A percentile compares a stretch with the other conserved stretches of the same genome.
Conservation (phyloP, 495 filamentous ascomycete species). For the Aspergillus bertholletiae region DNA sequence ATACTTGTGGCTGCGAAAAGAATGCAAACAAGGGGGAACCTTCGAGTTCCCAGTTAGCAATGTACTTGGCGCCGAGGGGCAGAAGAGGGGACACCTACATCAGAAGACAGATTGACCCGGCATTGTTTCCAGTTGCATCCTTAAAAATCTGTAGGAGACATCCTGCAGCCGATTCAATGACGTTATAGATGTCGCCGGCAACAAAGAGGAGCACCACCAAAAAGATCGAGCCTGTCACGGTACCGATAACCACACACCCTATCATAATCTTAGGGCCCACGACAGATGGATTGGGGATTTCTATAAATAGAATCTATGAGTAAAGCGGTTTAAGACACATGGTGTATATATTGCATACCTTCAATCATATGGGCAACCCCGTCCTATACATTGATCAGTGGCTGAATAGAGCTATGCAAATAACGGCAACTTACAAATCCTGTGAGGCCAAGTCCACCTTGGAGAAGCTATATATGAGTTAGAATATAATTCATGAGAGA, state of each 20-base stretch:
- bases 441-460: conserved; percentile 59
- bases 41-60: conserved; percentile 7
- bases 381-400: conserved; percentile 32
- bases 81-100: conserved; percentile 41
- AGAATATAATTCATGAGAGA: conserved; percentile 7
- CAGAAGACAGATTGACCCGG: conserved; percentile 64
- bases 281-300: conserved; percentile 66
- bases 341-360: conserved; percentile 18
- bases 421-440: conserved; percentile 45
- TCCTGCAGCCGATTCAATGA: conserved; percentile 59
- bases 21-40: conserved; percentile 68
- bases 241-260: conserved; percentile 64
- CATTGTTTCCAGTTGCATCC: conserved; percentile 61
- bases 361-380: conserved; percentile 54
- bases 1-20: conserved; percentile 68
- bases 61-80: not conserved
- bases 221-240: conserved; percentile 66
- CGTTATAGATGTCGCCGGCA: conserved; percentile 51
- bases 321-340: not conserved
- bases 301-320: conserved; percentile 21
- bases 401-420: not conserved
- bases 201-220: conserved; percentile 64
- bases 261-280: conserved; percentile 73
- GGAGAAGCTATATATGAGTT: conserved; percentile 41
- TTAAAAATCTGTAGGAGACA: conserved; percentile 69